Conservation (phyloP, 306 rosid genomes). For the Glycine soja region DNA sequence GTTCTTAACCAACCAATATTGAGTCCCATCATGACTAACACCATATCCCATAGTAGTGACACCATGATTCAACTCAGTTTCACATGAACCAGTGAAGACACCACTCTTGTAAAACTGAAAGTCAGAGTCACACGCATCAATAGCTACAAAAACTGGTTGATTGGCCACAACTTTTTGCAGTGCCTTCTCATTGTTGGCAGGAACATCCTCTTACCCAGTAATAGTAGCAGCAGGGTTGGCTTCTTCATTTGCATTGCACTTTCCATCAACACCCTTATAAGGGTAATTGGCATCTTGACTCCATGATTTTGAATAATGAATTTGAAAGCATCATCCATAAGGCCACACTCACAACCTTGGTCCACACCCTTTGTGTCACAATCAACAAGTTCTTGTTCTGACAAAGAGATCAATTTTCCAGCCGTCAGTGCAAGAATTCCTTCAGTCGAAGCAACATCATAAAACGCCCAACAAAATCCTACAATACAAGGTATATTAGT, state of each 20-base stretch:
- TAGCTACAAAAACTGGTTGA: constrained; percentile 58
- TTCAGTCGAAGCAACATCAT: constrained; percentile 57
- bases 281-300: constrained; percentile 49
- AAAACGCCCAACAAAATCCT: constrained; percentile 61
- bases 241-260: constrained; percentile 37
- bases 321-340: constrained; percentile 57
- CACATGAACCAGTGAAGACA: constrained; percentile 55
- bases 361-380: constrained; percentile 54
- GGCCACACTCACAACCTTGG: constrained; percentile 54
- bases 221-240: constrained; percentile 39
- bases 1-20: constrained; percentile 60
- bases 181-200: constrained; percentile 47
- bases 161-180: constrained; percentile 51
- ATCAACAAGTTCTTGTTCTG: constrained; percentile 61
- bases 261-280: constrained; percentile 47
- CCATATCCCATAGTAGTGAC: constrained; percentile 61
- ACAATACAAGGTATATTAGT: neutral
- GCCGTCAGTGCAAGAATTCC: constrained; percentile 45
- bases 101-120: constrained; percentile 54
- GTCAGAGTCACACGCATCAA: constrained; percentile 52
- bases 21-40: constrained; percentile 12
- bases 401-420: constrained; percentile 47
- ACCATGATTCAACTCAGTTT: constrained; percentile 53
- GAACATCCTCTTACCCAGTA: constrained; percentile 51
- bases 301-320: constrained; percentile 52